phyloP scores from a whole-genome alignment of 129 eudicot species.

The Tanacetum coccineum region DNA sequence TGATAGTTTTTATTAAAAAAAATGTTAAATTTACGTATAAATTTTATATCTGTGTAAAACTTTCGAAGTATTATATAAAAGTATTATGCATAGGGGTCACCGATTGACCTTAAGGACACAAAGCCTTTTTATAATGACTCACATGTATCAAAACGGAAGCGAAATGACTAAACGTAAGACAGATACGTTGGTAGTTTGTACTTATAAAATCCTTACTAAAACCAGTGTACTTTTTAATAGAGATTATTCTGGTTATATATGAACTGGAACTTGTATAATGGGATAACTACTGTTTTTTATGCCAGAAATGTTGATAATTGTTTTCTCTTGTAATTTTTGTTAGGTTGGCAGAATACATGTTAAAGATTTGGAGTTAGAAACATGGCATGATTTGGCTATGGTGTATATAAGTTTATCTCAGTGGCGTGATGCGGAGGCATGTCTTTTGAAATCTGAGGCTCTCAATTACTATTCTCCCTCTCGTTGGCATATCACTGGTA shows the following conservation, averaged over 20 bases:
- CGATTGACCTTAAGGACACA: background rate
- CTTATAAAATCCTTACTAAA: background rate
- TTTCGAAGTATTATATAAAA: no score
- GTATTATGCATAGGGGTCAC: background rate
- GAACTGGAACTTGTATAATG: background rate
- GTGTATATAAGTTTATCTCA: slow-evolving; percentile 64
- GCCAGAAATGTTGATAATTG: background rate
- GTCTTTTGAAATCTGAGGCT: slow-evolving; percentile 66
- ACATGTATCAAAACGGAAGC: no score
- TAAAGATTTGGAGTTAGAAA: slow-evolving; percentile 62
- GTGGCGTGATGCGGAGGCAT: slow-evolving; percentile 74
- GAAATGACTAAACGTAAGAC: no score
- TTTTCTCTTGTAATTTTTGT: background rate
- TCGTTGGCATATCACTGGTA: slow-evolving; percentile 83
- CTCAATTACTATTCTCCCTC: slow-evolving; percentile 54
- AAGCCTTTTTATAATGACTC: background rate
- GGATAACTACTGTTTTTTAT: slow-evolving; percentile 6
- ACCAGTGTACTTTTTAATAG: background rate
- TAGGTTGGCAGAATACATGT: slow-evolving; percentile 41
- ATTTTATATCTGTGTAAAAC: no score
- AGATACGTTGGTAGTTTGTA: no score
- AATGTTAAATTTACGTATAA: no score
- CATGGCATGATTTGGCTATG: slow-evolving; percentile 85
- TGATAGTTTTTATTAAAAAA: no score
- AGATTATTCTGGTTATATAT: background rate